Conservation (phyloP, 2,329 filamentous ascomycete genomes). For the Ceratocystiopsis minuta region DNA sequence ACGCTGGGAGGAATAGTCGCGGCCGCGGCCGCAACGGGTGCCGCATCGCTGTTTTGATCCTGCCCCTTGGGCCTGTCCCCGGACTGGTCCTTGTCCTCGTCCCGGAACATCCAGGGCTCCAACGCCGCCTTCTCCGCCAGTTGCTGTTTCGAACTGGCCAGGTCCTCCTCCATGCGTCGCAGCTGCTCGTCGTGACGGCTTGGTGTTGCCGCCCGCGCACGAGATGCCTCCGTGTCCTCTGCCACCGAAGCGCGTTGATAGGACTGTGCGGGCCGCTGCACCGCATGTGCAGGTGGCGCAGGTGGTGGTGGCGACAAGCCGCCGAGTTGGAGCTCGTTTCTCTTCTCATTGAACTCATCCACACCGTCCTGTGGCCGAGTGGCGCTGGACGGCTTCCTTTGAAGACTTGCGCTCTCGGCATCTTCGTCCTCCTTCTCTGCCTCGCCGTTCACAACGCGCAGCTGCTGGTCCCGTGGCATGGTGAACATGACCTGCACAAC, state of each 20-base stretch:
- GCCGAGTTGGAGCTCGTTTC: background rate
- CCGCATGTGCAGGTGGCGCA: constrained; percentile 1
- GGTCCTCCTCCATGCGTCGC: constrained; percentile 3
- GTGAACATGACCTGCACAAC: constrained; percentile 83
- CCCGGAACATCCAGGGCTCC: constrained; percentile 3
- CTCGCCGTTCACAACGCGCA: constrained; percentile 79
- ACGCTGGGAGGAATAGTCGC: background rate
- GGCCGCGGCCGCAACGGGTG: too few relatives aligned
- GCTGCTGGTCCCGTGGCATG: constrained; percentile 62
- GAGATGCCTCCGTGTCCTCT: too few relatives aligned
- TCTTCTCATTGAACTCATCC: background rate
- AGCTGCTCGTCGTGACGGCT: constrained; percentile 3
- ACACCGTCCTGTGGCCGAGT: background rate
- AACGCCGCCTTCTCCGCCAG: constrained; percentile 2
- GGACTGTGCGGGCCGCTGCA: constrained; percentile 1
- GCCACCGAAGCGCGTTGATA: background rate
- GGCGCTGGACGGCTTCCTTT: constrained; percentile 1
- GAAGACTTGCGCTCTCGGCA: constrained; percentile 2
- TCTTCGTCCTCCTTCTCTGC: constrained; percentile 18
- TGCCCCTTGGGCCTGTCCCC: background rate
- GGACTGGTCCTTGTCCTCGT: background rate
- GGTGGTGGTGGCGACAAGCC: constrained; percentile 4
- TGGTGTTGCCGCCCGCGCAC: background rate
- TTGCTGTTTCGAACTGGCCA: constrained; percentile 4
- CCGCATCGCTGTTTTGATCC: too few relatives aligned